A percentile compares a stretch with the other conserved stretches of the same genome.
phyloP scores from a whole-genome alignment of 345 rosid species.

The Sonneratia alba region DNA sequence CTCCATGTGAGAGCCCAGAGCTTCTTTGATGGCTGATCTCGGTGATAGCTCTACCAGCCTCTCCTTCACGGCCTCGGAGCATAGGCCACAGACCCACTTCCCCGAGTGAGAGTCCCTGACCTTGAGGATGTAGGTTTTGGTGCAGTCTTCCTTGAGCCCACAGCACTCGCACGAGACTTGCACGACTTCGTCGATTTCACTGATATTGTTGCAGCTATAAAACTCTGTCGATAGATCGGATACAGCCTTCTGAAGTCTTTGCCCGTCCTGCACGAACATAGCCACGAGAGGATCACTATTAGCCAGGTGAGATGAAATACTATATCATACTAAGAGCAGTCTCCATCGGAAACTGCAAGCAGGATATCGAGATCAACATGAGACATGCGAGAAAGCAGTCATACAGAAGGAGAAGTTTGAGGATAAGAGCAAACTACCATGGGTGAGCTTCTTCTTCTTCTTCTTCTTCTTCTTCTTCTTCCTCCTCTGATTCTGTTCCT shows the following conservation, averaged over 20 bases:
- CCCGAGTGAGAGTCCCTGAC: conserved; percentile 22
- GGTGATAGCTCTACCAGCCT: conserved; percentile 12
- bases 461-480: neutral
- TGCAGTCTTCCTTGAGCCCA: conserved; percentile 45
- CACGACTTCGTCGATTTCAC: conserved; percentile 3
- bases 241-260: conserved; percentile 20
- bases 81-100: conserved; percentile 47
- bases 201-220: neutral
- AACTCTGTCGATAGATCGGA: conserved; percentile 26
- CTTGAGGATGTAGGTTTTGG: conserved; percentile 22
- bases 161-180: conserved; percentile 32
- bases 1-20: conserved; percentile 27
- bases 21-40: conserved; percentile 20
- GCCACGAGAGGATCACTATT: neutral
- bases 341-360: too few species aligned
- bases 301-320: too few species aligned
- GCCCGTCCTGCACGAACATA: conserved; percentile 13
- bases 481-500: neutral
- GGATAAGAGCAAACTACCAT: too few species aligned
- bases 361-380: too few species aligned
- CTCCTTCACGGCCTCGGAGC: conserved; percentile 40
- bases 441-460: too few species aligned
- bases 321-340: too few species aligned
- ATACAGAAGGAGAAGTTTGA: too few species aligned
- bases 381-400: too few species aligned